Percentiles rank a stretch among this genome's conserved stretches.
phyloP scores from a whole-genome alignment of 2,329 filamentous ascomycete species.

The Paecilomyces sp. region DNA sequence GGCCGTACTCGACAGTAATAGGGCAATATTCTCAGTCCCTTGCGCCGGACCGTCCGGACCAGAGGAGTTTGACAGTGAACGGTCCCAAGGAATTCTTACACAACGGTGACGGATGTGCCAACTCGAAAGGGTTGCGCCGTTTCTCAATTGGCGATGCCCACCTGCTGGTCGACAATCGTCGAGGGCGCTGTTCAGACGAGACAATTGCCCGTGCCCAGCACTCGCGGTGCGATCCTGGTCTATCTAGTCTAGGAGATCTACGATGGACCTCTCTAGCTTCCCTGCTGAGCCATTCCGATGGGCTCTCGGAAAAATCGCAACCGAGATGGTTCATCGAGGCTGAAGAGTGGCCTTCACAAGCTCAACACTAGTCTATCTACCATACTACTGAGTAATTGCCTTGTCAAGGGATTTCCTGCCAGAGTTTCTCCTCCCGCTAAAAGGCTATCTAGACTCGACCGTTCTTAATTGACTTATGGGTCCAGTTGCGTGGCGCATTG shows the following conservation, averaged over 20 bases:
- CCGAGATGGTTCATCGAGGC: neutral
- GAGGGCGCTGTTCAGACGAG: too few species aligned
- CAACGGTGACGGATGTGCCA: neutral
- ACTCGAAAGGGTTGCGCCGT: neutral
- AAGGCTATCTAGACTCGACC: neutral
- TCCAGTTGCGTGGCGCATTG: neutral
- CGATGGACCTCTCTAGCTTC: neutral
- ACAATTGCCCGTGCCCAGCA: neutral
- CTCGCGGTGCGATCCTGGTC: neutral
- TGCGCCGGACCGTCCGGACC: neutral
- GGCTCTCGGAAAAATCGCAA: neutral
- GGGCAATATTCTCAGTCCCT: neutral
- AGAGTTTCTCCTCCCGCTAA: neutral
- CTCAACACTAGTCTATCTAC: too few species aligned
- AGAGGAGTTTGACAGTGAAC: neutral
- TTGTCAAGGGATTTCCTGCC: neutral
- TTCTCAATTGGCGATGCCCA: neutral
- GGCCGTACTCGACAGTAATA: neutral
- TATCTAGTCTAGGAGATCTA: neutral
- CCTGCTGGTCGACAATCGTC: neutral
- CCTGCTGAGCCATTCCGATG: neutral
- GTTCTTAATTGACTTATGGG: neutral
- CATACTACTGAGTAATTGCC: neutral
- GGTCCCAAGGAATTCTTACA: neutral
- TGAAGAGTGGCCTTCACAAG: neutral